A percentile compares a stretch with the other conserved stretches of the same genome.
phyloP scores from a whole-genome alignment of 257 asterid species.

The Nyctanthes arbortristis region DNA sequence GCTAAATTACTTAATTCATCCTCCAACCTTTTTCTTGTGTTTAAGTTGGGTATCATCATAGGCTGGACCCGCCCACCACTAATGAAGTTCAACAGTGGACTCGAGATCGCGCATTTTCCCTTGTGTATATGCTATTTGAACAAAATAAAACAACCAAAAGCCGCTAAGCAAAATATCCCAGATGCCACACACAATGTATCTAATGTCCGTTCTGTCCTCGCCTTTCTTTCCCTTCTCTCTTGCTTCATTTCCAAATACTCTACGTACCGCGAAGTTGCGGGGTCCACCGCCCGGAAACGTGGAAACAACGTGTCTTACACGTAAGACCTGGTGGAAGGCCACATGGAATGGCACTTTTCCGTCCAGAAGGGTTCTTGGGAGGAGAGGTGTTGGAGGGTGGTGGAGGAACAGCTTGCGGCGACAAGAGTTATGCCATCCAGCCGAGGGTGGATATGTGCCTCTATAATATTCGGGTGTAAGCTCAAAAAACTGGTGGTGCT shows the following conservation, averaged over 20 bases:
- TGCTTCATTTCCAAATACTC: constrained; percentile 55
- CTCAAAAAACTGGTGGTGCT: constrained; percentile 32
- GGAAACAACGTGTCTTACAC: constrained; percentile 43
- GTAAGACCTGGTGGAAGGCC: constrained; percentile 74
- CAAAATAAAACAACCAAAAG: constrained; percentile 26
- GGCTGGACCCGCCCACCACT: no score
- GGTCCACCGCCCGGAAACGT: constrained; percentile 58
- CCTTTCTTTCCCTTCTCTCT: constrained; percentile 52
- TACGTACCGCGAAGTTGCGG: constrained; percentile 53
- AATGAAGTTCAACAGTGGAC: no score
- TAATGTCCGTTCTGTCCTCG: constrained; percentile 57
- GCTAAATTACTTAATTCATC: no score
- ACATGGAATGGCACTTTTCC: constrained; percentile 53
- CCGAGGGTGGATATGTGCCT: constrained; percentile 58
- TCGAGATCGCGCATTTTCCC: no score
- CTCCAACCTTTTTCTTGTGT: no score
- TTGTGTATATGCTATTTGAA: no score
- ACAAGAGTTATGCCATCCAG: constrained; percentile 74
- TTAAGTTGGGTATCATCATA: no score
- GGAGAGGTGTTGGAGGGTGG: constrained; percentile 61
- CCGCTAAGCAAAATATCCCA: constrained; percentile 53
- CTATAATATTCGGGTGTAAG: constrained; percentile 58
- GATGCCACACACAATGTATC: constrained; percentile 58
- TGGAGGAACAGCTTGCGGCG: constrained; percentile 57
- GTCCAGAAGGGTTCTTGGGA: constrained; percentile 57